Evolutionary conservation across 352 stramenopile genomes (phyloP), one percentile per base, ranked within the genome.

Genomic region (Phytophthora boehmeriae): DNA sequence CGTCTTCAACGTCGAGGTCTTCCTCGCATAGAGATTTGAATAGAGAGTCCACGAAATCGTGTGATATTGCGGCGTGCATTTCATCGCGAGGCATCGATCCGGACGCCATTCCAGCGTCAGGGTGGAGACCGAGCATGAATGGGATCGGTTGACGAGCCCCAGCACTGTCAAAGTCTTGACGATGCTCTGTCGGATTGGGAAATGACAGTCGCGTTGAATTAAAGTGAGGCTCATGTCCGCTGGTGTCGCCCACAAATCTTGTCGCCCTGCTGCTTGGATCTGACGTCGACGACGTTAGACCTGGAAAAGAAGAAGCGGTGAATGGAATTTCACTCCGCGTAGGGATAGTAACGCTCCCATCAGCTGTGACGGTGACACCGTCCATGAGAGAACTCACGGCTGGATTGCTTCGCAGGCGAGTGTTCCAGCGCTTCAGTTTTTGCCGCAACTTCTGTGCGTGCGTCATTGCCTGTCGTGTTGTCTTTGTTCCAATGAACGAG

Each of bases 401-500:
- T 5, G 67, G 63, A 27, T 75, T 66, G 38, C 56, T 58, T 17
- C 58, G 70, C 8, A 81, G 65, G 9, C 73, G 70, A 14, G 38
- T 52, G 50, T 70, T 73, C 68, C 68, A 76, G 32, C 68, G 63
- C 53, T 73, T 69, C 25, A 80, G 63, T 48, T 87, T 87, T 57
- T 85, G 75, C 0, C 75, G 72, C 35, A 85, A 57, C 59, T 87
- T 85, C 60, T 87, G 75, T 30, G 75, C 77, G 52, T 85, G 75
- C 0, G 75, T 85, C 73, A 85, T 83, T 11, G 77, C 75, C 59
- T 87, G 77, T 27, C 77, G 70, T 16, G 77, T 84, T 17, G 75
- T 77, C 48, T 82, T 80, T 41, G 77, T 83, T 25, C 75, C 72
- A 19, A 87, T 77, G 62, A 75, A 83, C 32, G 65, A 62, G 10